Base-by-base conservation (phyloP, 352 stramenopile genomes). In the Halophytophthora polymorphica region DNA sequence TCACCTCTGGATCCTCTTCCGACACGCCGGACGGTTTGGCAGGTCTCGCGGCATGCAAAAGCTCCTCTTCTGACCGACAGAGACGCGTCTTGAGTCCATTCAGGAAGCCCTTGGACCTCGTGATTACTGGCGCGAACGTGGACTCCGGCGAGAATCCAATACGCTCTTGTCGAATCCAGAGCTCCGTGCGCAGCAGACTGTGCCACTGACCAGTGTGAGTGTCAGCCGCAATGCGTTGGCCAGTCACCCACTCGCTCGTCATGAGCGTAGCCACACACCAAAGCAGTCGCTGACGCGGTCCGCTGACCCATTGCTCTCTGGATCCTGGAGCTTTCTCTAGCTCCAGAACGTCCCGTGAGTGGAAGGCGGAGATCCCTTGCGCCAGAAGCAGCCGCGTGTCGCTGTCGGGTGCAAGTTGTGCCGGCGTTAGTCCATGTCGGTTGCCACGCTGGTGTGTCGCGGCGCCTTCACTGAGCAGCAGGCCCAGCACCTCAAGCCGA, bases 391-490 rank as follows among this genome's bases (percentile, higher is more conserved):
- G 23, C 0, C 42, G 50, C 2, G 66, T 66, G 13, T 68, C 51
- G 0, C 29, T 36, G 34, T 76, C 71, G 11, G 46, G 43, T 10
- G 74, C 66, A 0, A 88, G 64, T 18, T 90, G 64, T 15, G 56
- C 46, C 0, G 79, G 72, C 8, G 68, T 77, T 18, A 86, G 64
- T 1, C 76, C 76, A 43, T 88, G 74, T 1, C 62, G 62, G 47
- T 90, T 90, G 13, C 58, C 48, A 7, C 55, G 63, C 18, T 78
- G 65, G 33, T 64, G 52, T 18, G 65, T 79, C 3, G 53, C 50
- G 0, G 79, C 76, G 4, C 79, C 79, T 50, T 90, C 76, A 28
- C 71, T 86, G 12, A 90, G 44, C 11, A 90, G 58, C 21, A 88
- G 17, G 2, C 50, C 56, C 0, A 75, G 6, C 31, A 86, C 58